Base-by-base conservation (phyloP, 352 stramenopile genomes). In the Phytophthora hybrid region DNA sequence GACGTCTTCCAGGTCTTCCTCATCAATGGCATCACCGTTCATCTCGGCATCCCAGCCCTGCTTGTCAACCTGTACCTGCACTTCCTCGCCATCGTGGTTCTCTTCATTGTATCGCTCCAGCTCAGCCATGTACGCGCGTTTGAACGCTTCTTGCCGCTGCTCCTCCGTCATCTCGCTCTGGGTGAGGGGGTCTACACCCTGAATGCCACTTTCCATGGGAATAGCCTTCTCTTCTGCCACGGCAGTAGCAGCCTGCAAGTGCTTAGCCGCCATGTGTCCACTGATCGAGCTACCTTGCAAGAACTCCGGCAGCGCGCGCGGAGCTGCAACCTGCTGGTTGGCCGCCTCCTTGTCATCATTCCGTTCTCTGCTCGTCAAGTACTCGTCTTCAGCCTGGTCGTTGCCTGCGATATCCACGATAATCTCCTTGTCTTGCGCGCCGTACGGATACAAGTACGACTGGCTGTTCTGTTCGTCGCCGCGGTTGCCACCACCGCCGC, bases 51-150 rank as follows among this genome's bases (percentile, higher is more conserved):
- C 89, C 89, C 89, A 95, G 11, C 87, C 89, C 71, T 96, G 86
- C 57, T 88, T 92, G 68, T 94, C 89, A 18, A 94, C 87, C 61
- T 93, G 73, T 4, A 94, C 82, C 65, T 95, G 85, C 26, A 97
- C 90, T 59, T 93, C 83, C 54, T 94, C 85, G 31, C 78, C 74
- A 56, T 92, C 90, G 11, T 88, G 71, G 66, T 93, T 93, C 66
- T 95, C 89, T 61, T 91, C 88, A 59, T 96, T 96, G 78, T 96
- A 96, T 10, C 90, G 84, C 66, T 95, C 88, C 14, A 96, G 64
- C 49, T 96, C 90, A 4, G 85, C 86, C 70, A 95, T 89, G 66
- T 96, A 96, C 9, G 87, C 90, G 53, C 80, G 84, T 51, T 93
- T 87, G 64, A 95, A 96, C 32, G 86, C 87, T 69, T 96, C 90